Base-by-base conservation (phyloP, 2,329 filamentous ascomycete species). In the Penicillium sp. region DNA sequence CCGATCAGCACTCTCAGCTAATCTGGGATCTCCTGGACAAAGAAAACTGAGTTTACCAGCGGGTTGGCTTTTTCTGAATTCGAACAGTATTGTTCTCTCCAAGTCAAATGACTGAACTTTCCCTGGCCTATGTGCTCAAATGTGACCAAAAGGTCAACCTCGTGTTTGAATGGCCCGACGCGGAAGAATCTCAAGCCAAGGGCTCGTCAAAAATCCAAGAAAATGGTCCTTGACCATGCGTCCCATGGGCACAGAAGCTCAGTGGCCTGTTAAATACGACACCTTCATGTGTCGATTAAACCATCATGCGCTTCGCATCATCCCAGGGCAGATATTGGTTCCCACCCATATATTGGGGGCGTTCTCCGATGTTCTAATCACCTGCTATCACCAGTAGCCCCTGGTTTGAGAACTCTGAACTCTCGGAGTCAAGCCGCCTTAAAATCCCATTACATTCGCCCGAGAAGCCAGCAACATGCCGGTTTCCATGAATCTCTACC, bases 1-100 rank as follows among this genome's bases (percentile, higher is more conserved):
- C 58, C 4, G 40, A 63, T 35, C 67, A 73, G 33, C 63, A 74
- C 30, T 67, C 72, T 11, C 67, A 61, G 30, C 55, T 69, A 38
- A 52, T 77, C 17, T 78, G 77, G 77, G 64, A 73, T 36, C 63
- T 76, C 10, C 56, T 78, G 28, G 69, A 74, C 41, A 69, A 71
- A 11, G 66, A 73, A 17, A 59, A 58, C 26, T 69, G 61, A 68
- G 36, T 16, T 16, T 28, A 19, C 26, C 30, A 16, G 31, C n/a
- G n/a, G 8, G 9, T n/a, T 35, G 19, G n/a, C 9, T 25, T 36
- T 38, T 35, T 41, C 16, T 30, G n/a, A 28, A 19, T 35, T 28
- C 12, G 28, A n/a, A 35, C 26, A 35, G 25, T 8, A 48, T 45
- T 19, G 14, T 28, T 22, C 11, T 54, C 26, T 36, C 26, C 22